phyloP scores from a whole-genome alignment of 768 basidiomycete genomes.

The Astraeus odoratus region DNA sequence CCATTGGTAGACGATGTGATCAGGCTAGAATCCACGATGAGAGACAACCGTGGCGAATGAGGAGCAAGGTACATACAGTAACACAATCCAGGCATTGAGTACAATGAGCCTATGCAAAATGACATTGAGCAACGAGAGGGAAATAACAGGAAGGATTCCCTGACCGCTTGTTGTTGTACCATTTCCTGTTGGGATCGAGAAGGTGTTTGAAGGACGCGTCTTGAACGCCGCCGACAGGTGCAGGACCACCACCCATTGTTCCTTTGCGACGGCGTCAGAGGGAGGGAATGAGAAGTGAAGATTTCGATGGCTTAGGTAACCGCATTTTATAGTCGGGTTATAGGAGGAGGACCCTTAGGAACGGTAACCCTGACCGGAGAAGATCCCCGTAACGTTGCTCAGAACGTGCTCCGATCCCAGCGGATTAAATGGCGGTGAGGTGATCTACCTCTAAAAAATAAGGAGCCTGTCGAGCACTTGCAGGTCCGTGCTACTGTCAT shows the following conservation, averaged over 20 bases:
- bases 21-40: slow-evolving; percentile 34
- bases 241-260: slow-evolving; percentile 48
- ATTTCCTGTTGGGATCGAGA: slow-evolving; percentile 58
- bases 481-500: too few species aligned
- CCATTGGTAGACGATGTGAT: slow-evolving; percentile 74
- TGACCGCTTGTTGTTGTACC: slow-evolving; percentile 75
- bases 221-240: slow-evolving; percentile 27
- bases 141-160: slow-evolving; percentile 4
- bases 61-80: slow-evolving; percentile 39
- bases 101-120: slow-evolving; percentile 39
- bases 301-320: too few species aligned
- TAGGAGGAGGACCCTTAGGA: too few species aligned
- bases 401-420: too few species aligned
- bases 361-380: too few species aligned
- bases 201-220: slow-evolving; percentile 43
- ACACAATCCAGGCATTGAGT: slow-evolving; percentile 64
- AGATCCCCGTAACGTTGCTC: too few species aligned
- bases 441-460: too few species aligned
- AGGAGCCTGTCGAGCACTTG: too few species aligned
- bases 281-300: neutral
- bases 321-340: too few species aligned
- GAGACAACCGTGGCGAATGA: neutral
- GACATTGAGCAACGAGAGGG: neutral
- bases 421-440: too few species aligned
- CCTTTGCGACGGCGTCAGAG: slow-evolving; percentile 10